Evolutionary conservation across 441 rosid species (phyloP).

Genomic region (Gossypium aridum): DNA sequence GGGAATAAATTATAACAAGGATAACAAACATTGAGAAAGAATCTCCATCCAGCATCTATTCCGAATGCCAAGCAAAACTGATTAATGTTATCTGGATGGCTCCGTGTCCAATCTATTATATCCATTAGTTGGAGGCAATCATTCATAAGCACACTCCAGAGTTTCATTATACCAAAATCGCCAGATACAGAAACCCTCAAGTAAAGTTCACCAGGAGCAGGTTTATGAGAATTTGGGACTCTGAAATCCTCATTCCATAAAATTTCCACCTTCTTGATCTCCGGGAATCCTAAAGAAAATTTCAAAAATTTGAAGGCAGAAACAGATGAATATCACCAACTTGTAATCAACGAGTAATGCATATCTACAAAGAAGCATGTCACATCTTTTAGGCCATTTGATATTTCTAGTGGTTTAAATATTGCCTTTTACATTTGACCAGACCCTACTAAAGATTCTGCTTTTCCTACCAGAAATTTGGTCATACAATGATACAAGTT

Average conservation of each 20-base stretch:
- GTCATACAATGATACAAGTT: background rate
- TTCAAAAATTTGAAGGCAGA: slow-evolving; percentile 13
- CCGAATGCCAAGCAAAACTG: slow-evolving; percentile 73
- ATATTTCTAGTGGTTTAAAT: background rate
- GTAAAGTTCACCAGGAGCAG: slow-evolving; percentile 61
- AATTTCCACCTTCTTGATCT: slow-evolving; percentile 72
- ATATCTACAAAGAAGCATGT: background rate
- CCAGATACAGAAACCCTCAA: slow-evolving; percentile 67
- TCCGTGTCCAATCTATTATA: slow-evolving; percentile 82
- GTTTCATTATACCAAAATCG: slow-evolving; percentile 32
- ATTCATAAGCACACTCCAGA: slow-evolving; percentile 65
- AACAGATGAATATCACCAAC: slow-evolving; percentile 3
- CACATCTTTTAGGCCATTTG: background rate
- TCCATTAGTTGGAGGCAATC: slow-evolving; percentile 64
- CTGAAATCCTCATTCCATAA: slow-evolving; percentile 66
- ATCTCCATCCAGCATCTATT: slow-evolving; percentile 67
- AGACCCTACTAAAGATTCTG: background rate
- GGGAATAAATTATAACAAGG: slow-evolving; percentile 13
- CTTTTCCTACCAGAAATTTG: background rate
- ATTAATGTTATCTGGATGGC: slow-evolving; percentile 84
- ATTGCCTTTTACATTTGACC: background rate
- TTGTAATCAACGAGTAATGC: background rate
- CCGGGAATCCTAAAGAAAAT: slow-evolving; percentile 53
- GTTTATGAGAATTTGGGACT: slow-evolving; percentile 25
- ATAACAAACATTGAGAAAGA: slow-evolving; percentile 65